These are phyloP conservation scores for Benincasa hispida DNA, from an alignment of 306 rosid species.

Conservation along the genomic window DNA sequence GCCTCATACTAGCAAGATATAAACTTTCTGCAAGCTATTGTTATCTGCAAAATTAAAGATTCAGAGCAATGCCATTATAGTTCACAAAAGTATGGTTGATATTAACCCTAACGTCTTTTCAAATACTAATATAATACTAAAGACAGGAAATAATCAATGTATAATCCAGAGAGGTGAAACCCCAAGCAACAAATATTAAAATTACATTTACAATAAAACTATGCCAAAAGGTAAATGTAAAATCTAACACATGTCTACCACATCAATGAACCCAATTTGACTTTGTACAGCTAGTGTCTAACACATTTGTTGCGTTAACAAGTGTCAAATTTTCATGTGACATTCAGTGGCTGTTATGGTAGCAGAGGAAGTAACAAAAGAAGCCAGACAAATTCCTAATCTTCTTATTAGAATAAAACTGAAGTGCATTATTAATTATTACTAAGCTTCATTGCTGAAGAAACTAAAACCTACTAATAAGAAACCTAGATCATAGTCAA, in stretches of 20 bases:
- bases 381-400: not conserved
- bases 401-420: not conserved
- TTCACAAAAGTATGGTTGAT: not conserved
- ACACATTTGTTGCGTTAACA: no score
- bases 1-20: constrained; percentile 8
- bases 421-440: not conserved
- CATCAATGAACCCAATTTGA: no score
- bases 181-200: not conserved
- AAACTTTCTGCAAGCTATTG: constrained; percentile 4
- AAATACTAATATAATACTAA: not conserved
- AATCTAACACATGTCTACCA: no score
- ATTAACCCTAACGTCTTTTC: not conserved
- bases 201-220: not conserved
- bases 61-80: not conserved
- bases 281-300: no score
- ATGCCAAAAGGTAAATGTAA: not conserved
- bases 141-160: not conserved
- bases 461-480: not conserved
- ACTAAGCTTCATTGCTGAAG: not conserved
- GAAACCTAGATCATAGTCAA: not conserved
- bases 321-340: not conserved
- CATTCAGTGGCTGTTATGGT: not conserved
- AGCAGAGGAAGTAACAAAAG: not conserved
- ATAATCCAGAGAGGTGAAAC: not conserved
- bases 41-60: constrained; percentile 8